phyloP scores from a whole-genome alignment of 2,329 filamentous ascomycete genomes.

The Colletotrichum shisoi region DNA sequence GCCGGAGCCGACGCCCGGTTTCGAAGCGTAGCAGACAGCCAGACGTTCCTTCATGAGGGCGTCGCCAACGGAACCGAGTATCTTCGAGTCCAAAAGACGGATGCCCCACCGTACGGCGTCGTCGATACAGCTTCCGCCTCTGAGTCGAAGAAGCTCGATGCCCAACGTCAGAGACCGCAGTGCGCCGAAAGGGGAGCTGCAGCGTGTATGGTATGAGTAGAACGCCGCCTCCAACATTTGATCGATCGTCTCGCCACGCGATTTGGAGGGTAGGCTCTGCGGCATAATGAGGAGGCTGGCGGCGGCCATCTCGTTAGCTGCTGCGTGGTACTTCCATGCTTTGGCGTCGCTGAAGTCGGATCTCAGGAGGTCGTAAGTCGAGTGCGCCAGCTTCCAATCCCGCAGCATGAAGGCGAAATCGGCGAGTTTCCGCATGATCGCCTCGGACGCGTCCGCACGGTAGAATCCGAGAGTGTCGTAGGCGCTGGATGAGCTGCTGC shows the following conservation, averaged over 20 bases:
- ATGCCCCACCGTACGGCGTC: constrained; percentile 87
- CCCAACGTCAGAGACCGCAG: constrained; percentile 78
- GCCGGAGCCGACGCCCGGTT: constrained; percentile 67
- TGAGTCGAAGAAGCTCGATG: constrained; percentile 81
- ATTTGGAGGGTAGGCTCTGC: constrained; percentile 74
- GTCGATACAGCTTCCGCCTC: constrained; percentile 81
- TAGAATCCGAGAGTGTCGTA: constrained; percentile 88
- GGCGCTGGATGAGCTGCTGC: constrained; percentile 61
- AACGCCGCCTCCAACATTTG: constrained; percentile 87
- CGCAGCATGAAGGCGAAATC: constrained; percentile 97
- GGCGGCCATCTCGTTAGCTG: constrained; percentile 93
- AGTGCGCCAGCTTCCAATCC: constrained; percentile 92
- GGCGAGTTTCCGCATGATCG: constrained; percentile 88
- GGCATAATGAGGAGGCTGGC: constrained; percentile 82
- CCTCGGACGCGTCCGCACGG: constrained; percentile 82
- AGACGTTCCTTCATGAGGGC: constrained; percentile 87
- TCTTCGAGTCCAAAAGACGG: constrained; percentile 77
- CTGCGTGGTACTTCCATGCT: constrained; percentile 94
- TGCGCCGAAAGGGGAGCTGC: constrained; percentile 79
- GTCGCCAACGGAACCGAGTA: constrained; percentile 78
- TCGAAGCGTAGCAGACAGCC: constrained; percentile 81
- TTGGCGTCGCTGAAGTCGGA: constrained; percentile 94
- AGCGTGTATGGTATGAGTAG: constrained; percentile 91
- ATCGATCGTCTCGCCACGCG: constrained; percentile 80
- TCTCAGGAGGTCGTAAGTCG: constrained; percentile 88